Evolutionary conservation across 2,329 filamentous ascomycete species (phyloP), one percentile per base, ranked within the genome.

Genomic region (Lachnellula arida): DNA sequence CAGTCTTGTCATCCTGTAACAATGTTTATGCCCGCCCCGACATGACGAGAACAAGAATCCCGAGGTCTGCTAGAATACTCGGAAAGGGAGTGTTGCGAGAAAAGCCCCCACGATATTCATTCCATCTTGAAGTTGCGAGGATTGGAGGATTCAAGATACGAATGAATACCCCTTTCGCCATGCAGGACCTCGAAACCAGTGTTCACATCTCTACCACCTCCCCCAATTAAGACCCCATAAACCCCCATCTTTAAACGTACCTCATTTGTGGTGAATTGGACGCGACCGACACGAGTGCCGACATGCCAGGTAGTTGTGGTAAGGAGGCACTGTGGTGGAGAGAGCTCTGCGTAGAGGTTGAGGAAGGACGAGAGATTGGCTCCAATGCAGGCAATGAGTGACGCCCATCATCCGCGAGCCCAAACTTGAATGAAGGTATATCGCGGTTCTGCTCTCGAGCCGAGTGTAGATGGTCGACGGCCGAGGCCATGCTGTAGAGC

Each of bases 251-350:
- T 55, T 67, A 64, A 67, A 70, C 68, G 67, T 77, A 80, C 77
- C 78, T 79, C 65, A 76, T 68, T 60, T 70, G 68, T 70, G 74
- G 78, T 58, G 76, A 78, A 64, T 75, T 76, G 11, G 69, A 68
- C 37, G 69, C 79, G 63, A 84, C 74, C 53, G 80, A 82, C 44
- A 83, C 82, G 64, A 86, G 74, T 40, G 81, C 77, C 51, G 81
- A 81, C 51, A 86, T 70, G 23, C 79, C 81, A 23, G 82, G 82
- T 49, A 85, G 72, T 25, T 58, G 78, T 57, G 62, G 70, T 47
- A 68, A 63, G 54, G 63, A 70, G 47, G 72, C 69, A 75, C 72
- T 67, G 72, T 71, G 72, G 71, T 72, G 72, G 49, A 66, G 68
- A 49, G 69, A 74, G 54, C 73, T 74, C 61, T 76, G 74, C 15